A percentile compares a stretch with the other conserved stretches of the same genome.
Evolutionary conservation across 2,329 filamentous ascomycete genomes (phyloP).

Genomic region (Beauveria sp.): DNA sequence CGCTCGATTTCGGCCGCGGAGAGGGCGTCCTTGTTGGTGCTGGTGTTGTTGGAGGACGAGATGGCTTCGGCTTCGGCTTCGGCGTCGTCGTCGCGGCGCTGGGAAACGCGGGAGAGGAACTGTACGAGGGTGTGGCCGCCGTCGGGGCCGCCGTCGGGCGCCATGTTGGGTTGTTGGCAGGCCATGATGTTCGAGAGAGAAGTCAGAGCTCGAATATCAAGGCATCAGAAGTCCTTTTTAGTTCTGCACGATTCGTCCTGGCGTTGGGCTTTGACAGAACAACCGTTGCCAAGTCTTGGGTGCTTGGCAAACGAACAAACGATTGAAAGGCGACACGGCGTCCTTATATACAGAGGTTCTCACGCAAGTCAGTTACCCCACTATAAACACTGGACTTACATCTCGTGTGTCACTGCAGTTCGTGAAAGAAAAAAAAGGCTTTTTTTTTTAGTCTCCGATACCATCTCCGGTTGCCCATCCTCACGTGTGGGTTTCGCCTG

Average conservation of each 20-base stretch:
- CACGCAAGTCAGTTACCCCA: neutral
- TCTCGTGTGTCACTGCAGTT: neutral
- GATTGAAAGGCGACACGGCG: neutral
- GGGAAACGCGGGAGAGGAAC: neutral
- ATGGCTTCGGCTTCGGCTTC: neutral
- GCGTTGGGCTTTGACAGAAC: too few relatives aligned
- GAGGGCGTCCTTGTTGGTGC: neutral
- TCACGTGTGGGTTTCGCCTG: neutral
- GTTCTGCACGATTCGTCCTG: too few relatives aligned
- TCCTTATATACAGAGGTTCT: neutral
- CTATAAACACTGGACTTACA: neutral
- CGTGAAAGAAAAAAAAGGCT: neutral
- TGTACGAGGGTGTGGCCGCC: neutral
- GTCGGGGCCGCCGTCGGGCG: neutral
- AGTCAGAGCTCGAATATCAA: neutral
- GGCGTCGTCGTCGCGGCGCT: neutral
- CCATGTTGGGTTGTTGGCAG: constrained; percentile 7
- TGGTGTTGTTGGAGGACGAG: neutral
- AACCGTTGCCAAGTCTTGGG: too few relatives aligned
- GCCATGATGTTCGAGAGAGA: neutral
- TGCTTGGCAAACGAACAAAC: neutral
- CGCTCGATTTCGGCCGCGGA: constrained; percentile 41
- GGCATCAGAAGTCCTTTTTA: neutral
- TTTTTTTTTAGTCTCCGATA: neutral
- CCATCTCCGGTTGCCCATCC: neutral